phyloP scores from a whole-genome alignment of 1,284 basidiomycete genomes.

The Cutaneotrichosporon cyanovorans region DNA sequence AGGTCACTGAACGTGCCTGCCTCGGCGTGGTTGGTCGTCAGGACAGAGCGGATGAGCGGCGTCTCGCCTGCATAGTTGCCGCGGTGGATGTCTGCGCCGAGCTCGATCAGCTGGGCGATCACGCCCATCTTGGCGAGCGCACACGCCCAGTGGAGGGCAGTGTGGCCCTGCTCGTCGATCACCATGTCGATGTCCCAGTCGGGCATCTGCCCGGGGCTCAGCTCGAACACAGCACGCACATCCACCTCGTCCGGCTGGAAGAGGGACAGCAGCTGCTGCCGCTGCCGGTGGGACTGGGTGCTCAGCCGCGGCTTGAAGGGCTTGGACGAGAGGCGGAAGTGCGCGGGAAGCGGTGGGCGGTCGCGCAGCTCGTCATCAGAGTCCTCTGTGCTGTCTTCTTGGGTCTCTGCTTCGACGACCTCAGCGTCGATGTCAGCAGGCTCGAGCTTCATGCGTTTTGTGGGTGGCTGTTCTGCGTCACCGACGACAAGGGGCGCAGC shows the following conservation, averaged over 20 bases:
- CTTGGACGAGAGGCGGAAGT: slow-evolving; percentile 61
- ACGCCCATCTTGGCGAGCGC: slow-evolving; percentile 67
- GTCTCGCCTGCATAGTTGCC: slow-evolving; percentile 95
- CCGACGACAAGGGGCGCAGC: slow-evolving; percentile 3
- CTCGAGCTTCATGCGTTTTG: slow-evolving; percentile 16
- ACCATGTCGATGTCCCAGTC: slow-evolving; percentile 65
- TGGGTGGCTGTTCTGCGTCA: slow-evolving; percentile 14
- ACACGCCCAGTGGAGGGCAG: slow-evolving; percentile 86
- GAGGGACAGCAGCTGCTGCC: slow-evolving; percentile 30
- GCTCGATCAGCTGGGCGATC: slow-evolving; percentile 59
- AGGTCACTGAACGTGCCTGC: slow-evolving; percentile 64
- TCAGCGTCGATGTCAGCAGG: slow-evolving; percentile 1
- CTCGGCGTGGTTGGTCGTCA: slow-evolving; percentile 82
- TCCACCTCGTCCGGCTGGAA: slow-evolving; percentile 29
- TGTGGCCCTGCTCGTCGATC: slow-evolving; percentile 91
- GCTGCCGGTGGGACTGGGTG: slow-evolving; percentile 48
- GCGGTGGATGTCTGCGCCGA: slow-evolving; percentile 75
- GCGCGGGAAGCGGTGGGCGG: slow-evolving; percentile 34
- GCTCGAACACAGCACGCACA: slow-evolving; percentile 24
- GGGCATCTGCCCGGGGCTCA: slow-evolving; percentile 12
- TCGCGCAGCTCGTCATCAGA: slow-evolving; percentile 28
- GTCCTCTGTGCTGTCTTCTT: slow-evolving; percentile 18
- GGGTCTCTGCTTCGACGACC: not conserved
- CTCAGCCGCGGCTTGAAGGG: slow-evolving; percentile 55
- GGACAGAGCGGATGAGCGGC: slow-evolving; percentile 81